phyloP scores from a whole-genome alignment of 2,329 filamentous ascomycete genomes.

The Cladorrhinum sp. region DNA sequence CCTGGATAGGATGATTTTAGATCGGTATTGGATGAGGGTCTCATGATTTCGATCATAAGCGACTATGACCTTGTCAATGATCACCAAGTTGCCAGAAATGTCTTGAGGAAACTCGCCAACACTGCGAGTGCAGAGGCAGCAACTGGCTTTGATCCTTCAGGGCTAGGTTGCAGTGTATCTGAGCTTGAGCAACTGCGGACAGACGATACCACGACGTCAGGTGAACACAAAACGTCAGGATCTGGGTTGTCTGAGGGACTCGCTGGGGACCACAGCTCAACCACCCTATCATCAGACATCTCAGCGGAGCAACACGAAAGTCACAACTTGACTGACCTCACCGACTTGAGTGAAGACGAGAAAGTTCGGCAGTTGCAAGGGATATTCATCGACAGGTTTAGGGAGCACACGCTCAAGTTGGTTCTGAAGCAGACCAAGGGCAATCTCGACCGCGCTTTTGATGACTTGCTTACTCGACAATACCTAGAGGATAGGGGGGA shows the following conservation, averaged over 20 bases:
- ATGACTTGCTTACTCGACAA: constrained; percentile 75
- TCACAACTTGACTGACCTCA: constrained; percentile 28
- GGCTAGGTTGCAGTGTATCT: constrained; percentile 50
- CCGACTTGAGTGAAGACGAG: constrained; percentile 46
- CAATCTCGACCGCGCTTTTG: constrained; percentile 67
- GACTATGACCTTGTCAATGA: constrained; percentile 66
- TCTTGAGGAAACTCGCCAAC: constrained; percentile 63
- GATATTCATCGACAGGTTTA: constrained; percentile 67
- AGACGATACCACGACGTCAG: constrained; percentile 19
- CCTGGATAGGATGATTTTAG: constrained; percentile 58
- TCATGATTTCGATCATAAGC: constrained; percentile 70
- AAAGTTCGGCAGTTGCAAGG: constrained; percentile 62
- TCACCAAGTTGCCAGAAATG: constrained; percentile 52
- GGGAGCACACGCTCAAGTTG: constrained; percentile 61
- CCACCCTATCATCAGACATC: constrained; percentile 1
- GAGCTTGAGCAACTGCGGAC: constrained; percentile 21
- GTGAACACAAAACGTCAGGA: not conserved
- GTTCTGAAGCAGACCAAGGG: constrained; percentile 65
- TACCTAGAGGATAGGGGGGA: constrained; percentile 68
- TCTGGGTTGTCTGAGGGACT: constrained; percentile 20
- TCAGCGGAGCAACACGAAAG: constrained; percentile 24
- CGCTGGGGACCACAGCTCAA: constrained; percentile 7
- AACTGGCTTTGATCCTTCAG: constrained; percentile 75
- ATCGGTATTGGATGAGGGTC: constrained; percentile 70
- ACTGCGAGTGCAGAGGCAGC: constrained; percentile 65